These are phyloP conservation scores for Pulveroboletus sp. DNA, from an alignment of 768 basidiomycete species.

Conservation along the genomic window DNA sequence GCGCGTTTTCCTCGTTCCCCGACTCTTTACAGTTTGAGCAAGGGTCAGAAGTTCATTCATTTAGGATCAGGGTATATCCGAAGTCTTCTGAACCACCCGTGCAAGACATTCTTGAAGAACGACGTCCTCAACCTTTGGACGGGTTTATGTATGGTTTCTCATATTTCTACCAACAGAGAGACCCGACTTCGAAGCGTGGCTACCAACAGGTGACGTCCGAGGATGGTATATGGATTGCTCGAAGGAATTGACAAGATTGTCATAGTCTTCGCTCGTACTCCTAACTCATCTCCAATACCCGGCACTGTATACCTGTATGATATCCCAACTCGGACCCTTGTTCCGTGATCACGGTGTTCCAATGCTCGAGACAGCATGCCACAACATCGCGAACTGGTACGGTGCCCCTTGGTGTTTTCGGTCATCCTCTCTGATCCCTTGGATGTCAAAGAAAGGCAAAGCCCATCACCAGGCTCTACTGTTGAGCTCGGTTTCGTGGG, in stretches of 20 bases:
- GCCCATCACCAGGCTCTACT: constrained; percentile 56
- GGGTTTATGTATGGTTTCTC: constrained; percentile 77
- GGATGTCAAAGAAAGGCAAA: constrained; percentile 65
- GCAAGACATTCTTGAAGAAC: constrained; percentile 25
- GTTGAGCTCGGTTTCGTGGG: constrained; percentile 84
- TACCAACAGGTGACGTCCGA: constrained; percentile 60
- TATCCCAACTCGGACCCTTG: constrained; percentile 65
- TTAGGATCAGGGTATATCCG: constrained; percentile 65
- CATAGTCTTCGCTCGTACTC: constrained; percentile 56
- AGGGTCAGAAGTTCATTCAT: constrained; percentile 80
- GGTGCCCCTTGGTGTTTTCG: constrained; percentile 19
- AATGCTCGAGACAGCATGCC: constrained; percentile 82
- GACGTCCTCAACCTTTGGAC: constrained; percentile 42
- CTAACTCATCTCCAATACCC: constrained; percentile 78
- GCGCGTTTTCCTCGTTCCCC: constrained; percentile 90
- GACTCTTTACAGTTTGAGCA: constrained; percentile 84
- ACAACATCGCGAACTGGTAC: constrained; percentile 83
- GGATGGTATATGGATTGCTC: not conserved
- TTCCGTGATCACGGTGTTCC: constrained; percentile 69
- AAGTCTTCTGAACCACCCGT: constrained; percentile 15
- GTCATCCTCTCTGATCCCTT: constrained; percentile 6
- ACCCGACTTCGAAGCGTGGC: constrained; percentile 64
- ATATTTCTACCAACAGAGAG: constrained; percentile 68
- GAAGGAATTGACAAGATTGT: constrained; percentile 1
- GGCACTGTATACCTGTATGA: constrained; percentile 70